phyloP scores from a whole-genome alignment of 2,329 filamentous ascomycete genomes.

The Neopestalotiopsis clavispora region DNA sequence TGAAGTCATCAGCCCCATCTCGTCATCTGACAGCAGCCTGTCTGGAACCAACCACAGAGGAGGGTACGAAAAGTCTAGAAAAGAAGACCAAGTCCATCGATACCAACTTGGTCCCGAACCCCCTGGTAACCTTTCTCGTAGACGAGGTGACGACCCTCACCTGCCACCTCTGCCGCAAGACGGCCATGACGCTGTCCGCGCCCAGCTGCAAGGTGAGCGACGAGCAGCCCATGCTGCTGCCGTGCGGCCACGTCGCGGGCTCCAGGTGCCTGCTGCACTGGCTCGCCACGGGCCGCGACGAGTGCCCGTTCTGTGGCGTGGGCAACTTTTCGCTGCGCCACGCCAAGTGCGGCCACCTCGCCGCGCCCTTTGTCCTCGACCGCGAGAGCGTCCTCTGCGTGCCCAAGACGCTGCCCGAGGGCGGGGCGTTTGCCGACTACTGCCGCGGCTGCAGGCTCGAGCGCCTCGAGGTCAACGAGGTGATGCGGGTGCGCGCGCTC shows the following conservation, averaged over 20 bases:
- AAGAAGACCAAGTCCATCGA: neutral
- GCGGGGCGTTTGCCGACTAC: neutral
- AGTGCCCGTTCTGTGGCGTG: neutral
- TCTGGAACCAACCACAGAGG: neutral
- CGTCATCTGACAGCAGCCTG: neutral
- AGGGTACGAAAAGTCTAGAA: too few species aligned
- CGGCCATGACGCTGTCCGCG: neutral
- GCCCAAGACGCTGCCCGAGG: constrained; percentile 7
- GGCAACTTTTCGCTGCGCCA: constrained; percentile 5
- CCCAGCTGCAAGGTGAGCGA: neutral
- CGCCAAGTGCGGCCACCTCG: neutral
- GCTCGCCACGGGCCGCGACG: neutral
- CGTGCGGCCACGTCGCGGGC: constrained; percentile 10
- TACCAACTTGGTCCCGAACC: constrained; percentile 28
- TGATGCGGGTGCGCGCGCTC: neutral
- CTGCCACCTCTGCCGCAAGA: constrained; percentile 31
- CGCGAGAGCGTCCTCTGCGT: neutral
- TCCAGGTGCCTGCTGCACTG: neutral
- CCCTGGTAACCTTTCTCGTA: constrained; percentile 32
- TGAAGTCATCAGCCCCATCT: neutral
- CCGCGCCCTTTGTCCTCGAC: neutral
- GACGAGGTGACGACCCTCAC: constrained; percentile 27
- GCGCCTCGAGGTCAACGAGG: neutral
- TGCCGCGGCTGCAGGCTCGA: neutral
- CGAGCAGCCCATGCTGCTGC: neutral